phyloP scores from a whole-genome alignment of 129 eudicot species.

The Calendula officinalis region DNA sequence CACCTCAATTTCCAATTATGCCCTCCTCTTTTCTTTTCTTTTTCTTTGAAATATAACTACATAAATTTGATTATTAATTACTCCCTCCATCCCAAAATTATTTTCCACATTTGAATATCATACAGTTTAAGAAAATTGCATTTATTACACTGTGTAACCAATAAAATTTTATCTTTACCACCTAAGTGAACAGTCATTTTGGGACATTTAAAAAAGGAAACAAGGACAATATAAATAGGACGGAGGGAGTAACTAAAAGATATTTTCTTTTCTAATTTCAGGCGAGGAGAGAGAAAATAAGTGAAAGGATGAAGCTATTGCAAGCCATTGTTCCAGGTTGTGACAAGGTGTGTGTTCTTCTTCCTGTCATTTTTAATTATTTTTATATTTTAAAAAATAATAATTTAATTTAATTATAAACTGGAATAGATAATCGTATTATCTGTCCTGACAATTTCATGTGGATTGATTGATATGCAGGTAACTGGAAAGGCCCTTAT shows the following conservation, averaged over 20 bases:
- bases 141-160: no score
- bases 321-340: constrained; percentile 98
- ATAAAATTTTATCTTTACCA: no score
- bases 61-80: no score
- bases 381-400: background rate
- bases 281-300: constrained; percentile 96
- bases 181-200: no score
- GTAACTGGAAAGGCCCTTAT: constrained; percentile 98
- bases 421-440: constrained; percentile 12
- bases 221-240: no score
- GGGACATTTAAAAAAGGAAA: no score
- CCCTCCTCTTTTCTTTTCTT: background rate
- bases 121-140: no score
- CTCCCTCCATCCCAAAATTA: no score
- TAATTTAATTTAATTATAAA: constrained; percentile 4
- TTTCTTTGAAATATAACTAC: background rate
- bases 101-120: no score
- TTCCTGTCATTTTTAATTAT: constrained; percentile 16
- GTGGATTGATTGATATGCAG: constrained; percentile 56
- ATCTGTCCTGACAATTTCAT: constrained; percentile 54
- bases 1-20: constrained; percentile 25
- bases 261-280: constrained; percentile 14
- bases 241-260: no score
- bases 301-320: constrained; percentile 90
- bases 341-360: constrained; percentile 74